Base-by-base conservation (phyloP, 2,329 filamentous ascomycete species). In the Botrytis squamosa region DNA sequence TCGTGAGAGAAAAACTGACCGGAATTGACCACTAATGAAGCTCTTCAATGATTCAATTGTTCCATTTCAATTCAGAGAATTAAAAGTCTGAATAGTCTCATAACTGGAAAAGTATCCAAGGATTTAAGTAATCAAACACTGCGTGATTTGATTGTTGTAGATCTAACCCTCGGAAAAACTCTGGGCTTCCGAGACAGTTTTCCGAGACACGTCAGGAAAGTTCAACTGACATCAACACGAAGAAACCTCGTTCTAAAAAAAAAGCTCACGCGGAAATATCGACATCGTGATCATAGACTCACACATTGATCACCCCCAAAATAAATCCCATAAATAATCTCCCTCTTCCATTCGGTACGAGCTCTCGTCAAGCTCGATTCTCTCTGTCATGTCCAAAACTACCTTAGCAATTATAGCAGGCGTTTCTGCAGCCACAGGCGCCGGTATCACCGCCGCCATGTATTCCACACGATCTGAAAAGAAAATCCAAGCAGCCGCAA, bases 341-440 rank as follows among this genome's bases (percentile, higher is more conserved):
- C n/a, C 49, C 29, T 72, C 67, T 68, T 42, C 49, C 33, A 33
- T 20, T 55, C 65, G 52, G 63, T 62, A n/a, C 40, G 71, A 73
- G 71, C 71, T 73, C 65, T 66, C 65, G 63, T 52, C 42, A 66
- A 69, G 71, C 65, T 70, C 62, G 36, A 57, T 40, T 73, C 40
- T 40, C 42, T 49, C 25, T 62, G 55, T 62, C 77, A 95, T 95
- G 93, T 94, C 93, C 74, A 95, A 95, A 83, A 86, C 90, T 38
- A 94, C 92, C 49, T 80, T 95, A 78, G 92, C 91, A 77, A 86
- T 93, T 75, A 91, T 95, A 79, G 93, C 92, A 79, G 91, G 90
- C 76, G 88, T 92, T 80, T 90, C 92, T 82, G 93, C 92, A 78
- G 91, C 91, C 82, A 90, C 92, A 71, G 93, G 93, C 75, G 93